Evolutionary conservation across 73 alveolate species (phyloP).

Genomic region (Halteria grandinella): DNA sequence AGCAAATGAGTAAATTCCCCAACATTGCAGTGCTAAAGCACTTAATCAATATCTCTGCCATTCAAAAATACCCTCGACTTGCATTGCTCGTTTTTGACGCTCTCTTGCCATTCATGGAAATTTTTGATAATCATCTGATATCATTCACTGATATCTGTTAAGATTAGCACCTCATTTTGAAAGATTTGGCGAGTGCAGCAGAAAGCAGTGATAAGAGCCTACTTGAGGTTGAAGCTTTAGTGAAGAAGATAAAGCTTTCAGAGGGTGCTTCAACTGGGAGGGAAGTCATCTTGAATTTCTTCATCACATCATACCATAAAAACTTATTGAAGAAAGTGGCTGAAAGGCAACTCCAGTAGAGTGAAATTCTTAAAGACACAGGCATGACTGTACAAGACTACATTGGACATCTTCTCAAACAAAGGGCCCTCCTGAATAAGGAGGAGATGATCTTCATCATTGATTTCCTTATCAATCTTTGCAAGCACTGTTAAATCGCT

Average conservation of each 20-base stretch:
- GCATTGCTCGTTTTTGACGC: slow-evolving; percentile 33
- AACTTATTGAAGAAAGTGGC: slow-evolving; percentile 11
- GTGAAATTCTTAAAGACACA: slow-evolving; percentile 4
- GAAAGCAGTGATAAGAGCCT: too few relatives aligned
- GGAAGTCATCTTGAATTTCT: slow-evolving; percentile 22
- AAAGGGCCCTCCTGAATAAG: background rate
- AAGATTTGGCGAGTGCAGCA: background rate
- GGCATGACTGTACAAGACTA: background rate
- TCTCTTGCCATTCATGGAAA: slow-evolving; percentile 13
- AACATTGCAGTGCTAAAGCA: slow-evolving; percentile 29
- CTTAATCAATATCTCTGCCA: slow-evolving; percentile 13
- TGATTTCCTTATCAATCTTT: slow-evolving; percentile 17
- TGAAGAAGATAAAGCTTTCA: slow-evolving; percentile 8
- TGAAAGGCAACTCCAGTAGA: background rate
- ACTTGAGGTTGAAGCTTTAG: background rate
- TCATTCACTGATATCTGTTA: slow-evolving; percentile 12
- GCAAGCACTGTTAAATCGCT: slow-evolving; percentile 28
- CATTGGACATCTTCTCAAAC: background rate
- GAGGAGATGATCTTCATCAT: slow-evolving; percentile 44
- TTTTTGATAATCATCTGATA: slow-evolving; percentile 16
- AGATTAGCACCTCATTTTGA: slow-evolving; percentile 7
- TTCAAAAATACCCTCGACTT: slow-evolving; percentile 30
- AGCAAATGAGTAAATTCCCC: slow-evolving; percentile 38
- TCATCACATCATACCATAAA: background rate
- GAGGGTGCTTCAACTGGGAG: slow-evolving; percentile 33